Percentiles rank a stretch among this genome's conserved stretches.
phyloP scores from a whole-genome alignment of 2,329 filamentous ascomycete species.

The Talaromyces amestolkiae region DNA sequence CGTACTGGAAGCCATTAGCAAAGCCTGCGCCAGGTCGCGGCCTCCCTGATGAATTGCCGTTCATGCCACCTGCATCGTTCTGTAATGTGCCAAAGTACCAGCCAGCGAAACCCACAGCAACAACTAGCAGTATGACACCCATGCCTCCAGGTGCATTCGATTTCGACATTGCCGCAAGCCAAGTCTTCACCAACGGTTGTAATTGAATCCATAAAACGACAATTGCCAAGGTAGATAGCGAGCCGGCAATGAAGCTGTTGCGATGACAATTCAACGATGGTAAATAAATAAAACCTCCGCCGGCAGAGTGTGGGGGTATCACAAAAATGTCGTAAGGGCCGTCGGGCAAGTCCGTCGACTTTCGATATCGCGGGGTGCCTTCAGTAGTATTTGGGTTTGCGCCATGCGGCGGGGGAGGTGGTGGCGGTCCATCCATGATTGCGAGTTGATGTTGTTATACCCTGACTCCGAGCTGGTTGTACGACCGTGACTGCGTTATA shows the following conservation, averaged over 20 bases:
- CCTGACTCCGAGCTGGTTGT: constrained; percentile 10
- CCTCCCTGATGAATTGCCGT: constrained; percentile 18
- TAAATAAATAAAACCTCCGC: constrained; percentile 88
- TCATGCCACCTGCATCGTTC: constrained; percentile 41
- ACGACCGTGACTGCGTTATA: constrained; percentile 6
- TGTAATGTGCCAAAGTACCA: constrained; percentile 73
- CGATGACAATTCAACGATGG: constrained; percentile 80
- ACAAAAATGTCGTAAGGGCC: constrained; percentile 98
- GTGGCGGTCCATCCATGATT: constrained; percentile 44
- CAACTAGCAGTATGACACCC: constrained; percentile 68
- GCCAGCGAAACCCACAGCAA: constrained; percentile 71
- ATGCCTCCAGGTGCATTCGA: constrained; percentile 70
- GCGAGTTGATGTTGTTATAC: background rate
- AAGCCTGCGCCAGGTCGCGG: constrained; percentile 29
- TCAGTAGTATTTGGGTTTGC: constrained; percentile 67
- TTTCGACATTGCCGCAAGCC: constrained; percentile 57
- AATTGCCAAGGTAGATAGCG: constrained; percentile 69
- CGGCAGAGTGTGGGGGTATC: constrained; percentile 86
- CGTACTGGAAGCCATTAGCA: constrained; percentile 29
- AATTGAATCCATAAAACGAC: constrained; percentile 71
- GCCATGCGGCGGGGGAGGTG: constrained; percentile 83
- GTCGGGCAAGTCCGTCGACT: constrained; percentile 64
- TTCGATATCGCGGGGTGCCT: constrained; percentile 42
- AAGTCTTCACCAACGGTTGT: constrained; percentile 69
- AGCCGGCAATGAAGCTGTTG: constrained; percentile 89